Evolutionary conservation across 768 basidiomycete species (phyloP).

Genomic region (Gautieria morchelliformis): DNA sequence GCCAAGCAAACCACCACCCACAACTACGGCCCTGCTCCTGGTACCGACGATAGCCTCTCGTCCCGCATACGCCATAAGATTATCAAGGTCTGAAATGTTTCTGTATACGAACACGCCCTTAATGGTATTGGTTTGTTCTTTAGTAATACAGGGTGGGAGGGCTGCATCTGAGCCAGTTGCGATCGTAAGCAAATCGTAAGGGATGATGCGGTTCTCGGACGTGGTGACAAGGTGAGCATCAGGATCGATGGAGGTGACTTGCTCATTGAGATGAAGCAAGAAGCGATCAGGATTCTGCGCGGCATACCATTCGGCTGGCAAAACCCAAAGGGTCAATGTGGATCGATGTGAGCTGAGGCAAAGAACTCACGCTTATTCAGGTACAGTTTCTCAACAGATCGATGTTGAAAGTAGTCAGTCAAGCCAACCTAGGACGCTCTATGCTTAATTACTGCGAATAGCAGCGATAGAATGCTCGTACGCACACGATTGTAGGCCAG

Average conservation of each 20-base stretch:
- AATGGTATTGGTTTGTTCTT: slow-evolving; percentile 27
- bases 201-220: slow-evolving; percentile 31
- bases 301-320: slow-evolving; percentile 45
- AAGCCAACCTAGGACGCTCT: slow-evolving; percentile 15
- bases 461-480: background rate
- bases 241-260: slow-evolving; percentile 30
- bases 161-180: slow-evolving; percentile 62
- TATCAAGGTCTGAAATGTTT: slow-evolving; percentile 58
- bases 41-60: slow-evolving; percentile 26
- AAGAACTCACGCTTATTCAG: slow-evolving; percentile 35
- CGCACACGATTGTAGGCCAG: slow-evolving; percentile 48
- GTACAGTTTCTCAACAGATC: slow-evolving; percentile 49
- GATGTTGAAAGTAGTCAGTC: slow-evolving; percentile 55
- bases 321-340: slow-evolving; percentile 9
- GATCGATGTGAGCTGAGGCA: background rate
- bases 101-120: slow-evolving; percentile 65
- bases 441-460: background rate
- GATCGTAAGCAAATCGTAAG: slow-evolving; percentile 56
- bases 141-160: slow-evolving; percentile 47
- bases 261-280: slow-evolving; percentile 39
- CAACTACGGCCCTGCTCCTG: slow-evolving; percentile 37
- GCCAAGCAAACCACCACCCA: slow-evolving; percentile 66
- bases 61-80: slow-evolving; percentile 51
- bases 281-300: slow-evolving; percentile 49
- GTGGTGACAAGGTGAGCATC: slow-evolving; percentile 36